Base-by-base conservation (phyloP, 2,329 filamentous ascomycete genomes). In the Trichothecium roseum region DNA sequence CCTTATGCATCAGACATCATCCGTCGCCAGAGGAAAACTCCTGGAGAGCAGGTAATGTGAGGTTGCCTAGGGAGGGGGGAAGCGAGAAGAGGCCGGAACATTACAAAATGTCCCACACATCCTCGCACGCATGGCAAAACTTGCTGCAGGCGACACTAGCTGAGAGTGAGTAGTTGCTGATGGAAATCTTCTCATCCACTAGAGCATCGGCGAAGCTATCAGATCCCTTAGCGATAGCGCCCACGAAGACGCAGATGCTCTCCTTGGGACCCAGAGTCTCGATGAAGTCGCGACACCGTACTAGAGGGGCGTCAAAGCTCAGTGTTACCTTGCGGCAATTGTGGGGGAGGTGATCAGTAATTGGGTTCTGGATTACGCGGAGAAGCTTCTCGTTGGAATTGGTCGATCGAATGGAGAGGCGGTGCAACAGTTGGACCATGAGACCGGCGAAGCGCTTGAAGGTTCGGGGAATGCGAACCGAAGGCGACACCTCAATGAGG, bases 61-160 rank as follows among this genome's bases (percentile, higher is more conserved):
- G 27, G 5, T 5, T 22, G 18, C 18, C 14, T 6, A 27, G 13
- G 32, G 12, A 34, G 18, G 10, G 17, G 22, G 32, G 5, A 10
- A 27, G 32, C 18, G 10, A 24, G 32, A 14, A 27, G 20, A 26
- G 13, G 22, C 16, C 10, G 13, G 16, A 18, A 27, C 20, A 16
- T 71, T 78, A 98, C 52, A 95, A 74, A 48, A 98, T 84, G 54
- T 85, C 79, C 91, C 91, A 98, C 26, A 82, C 81, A 59, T 98
- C 91, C 63, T 98, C 91, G 30, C 88, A 89, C 28, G 89, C 91
- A 62, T 98, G 91, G 63, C 91, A 96, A 69, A 98, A 96, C 62
- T 96, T 98, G 76, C 89, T 95, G 72, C 91, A 98, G 30, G 91
- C 89, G 42, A 98, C 91, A 66, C 89, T 96, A 42, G 91, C 91